These are phyloP conservation scores for Crithidia expoeki DNA, from an alignment of 208 protist species.

Conservation along the genomic window DNA sequence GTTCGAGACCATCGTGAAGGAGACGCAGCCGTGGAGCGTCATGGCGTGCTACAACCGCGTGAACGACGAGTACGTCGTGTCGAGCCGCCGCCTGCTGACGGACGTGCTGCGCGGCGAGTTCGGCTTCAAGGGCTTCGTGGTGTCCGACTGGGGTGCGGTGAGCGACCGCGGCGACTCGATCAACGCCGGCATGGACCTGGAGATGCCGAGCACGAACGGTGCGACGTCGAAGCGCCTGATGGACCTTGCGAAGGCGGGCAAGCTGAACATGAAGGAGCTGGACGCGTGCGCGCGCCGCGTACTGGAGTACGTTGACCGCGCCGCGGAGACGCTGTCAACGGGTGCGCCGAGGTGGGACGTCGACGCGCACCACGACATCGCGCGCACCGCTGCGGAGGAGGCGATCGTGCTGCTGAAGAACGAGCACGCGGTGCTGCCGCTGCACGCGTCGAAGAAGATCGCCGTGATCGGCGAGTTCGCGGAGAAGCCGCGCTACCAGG, in stretches of 20 bases:
- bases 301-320: slow-evolving; percentile 14
- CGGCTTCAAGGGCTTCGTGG: no score
- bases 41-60: no score
- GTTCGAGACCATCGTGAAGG: no score
- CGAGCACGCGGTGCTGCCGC: slow-evolving; percentile 32
- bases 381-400: slow-evolving; percentile 38
- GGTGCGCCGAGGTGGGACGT: slow-evolving; percentile 22
- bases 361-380: slow-evolving; percentile 41
- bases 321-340: background rate
- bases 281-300: slow-evolving; percentile 24
- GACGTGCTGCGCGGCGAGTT: no score
- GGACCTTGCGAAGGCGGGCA: slow-evolving; percentile 32
- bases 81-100: no score
- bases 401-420: slow-evolving; percentile 64
- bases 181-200: slow-evolving; percentile 47
- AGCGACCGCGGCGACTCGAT: slow-evolving; percentile 43
- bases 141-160: slow-evolving; percentile 60
- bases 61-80: no score
- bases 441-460: slow-evolving; percentile 24
- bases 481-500: slow-evolving; percentile 32
- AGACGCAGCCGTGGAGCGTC: no score
- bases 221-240: slow-evolving; percentile 19
- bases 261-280: slow-evolving; percentile 39
- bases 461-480: slow-evolving; percentile 32
- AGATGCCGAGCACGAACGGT: slow-evolving; percentile 56